A percentile compares a stretch with the other conserved stretches of the same genome.
phyloP scores from a whole-genome alignment of 2,329 filamentous ascomycete genomes.

The Arthroderma sp. region DNA sequence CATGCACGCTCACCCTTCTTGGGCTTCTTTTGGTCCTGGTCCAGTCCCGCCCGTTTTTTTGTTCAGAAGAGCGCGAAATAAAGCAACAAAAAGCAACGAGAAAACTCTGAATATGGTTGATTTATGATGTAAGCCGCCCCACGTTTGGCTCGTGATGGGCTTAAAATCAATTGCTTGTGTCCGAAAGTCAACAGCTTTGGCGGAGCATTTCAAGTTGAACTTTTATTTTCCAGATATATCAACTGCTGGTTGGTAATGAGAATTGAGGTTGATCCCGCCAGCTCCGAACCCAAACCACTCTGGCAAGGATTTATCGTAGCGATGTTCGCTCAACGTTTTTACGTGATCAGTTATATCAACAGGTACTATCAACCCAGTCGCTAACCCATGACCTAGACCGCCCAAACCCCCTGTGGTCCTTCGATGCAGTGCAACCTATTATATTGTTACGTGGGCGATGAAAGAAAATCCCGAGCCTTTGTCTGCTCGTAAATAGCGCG shows the following conservation, averaged over 20 bases:
- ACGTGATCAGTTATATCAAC: background rate
- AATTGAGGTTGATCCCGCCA: background rate
- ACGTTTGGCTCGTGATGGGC: conserved; percentile 3
- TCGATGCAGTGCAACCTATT: background rate
- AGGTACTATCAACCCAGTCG: background rate
- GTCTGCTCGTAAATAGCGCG: background rate
- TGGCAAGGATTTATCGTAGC: background rate
- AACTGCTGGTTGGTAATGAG: background rate
- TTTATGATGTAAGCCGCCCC: background rate
- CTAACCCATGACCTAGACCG: background rate
- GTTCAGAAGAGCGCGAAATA: background rate
- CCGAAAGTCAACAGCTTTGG: conserved; percentile 3
- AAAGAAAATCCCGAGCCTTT: conserved; percentile 2
- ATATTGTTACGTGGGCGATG: background rate
- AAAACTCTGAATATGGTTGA: background rate
- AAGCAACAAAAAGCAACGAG: background rate
- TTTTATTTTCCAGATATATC: background rate
- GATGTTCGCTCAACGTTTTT: background rate
- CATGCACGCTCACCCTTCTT: background rate
- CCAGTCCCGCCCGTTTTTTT: background rate
- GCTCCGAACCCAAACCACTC: background rate
- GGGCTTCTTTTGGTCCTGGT: background rate
- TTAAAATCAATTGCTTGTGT: background rate
- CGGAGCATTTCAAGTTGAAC: background rate
- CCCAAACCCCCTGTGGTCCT: background rate